phyloP scores from a whole-genome alignment of 176 grass and related monocot species.

The Raddia guianensis region DNA sequence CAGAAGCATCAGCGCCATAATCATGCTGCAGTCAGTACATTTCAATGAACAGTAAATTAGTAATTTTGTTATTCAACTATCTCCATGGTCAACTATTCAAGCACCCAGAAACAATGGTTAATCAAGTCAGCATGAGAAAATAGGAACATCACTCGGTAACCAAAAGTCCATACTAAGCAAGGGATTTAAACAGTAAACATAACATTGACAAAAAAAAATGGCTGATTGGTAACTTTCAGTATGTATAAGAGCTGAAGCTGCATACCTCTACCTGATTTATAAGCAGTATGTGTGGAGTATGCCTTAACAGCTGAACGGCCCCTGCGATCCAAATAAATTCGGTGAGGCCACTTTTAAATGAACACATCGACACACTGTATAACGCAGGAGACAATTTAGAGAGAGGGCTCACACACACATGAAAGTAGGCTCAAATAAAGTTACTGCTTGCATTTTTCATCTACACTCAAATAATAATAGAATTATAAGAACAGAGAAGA shows the following conservation, averaged over 20 bases:
- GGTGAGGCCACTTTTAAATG: neutral
- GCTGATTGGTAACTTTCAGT: neutral
- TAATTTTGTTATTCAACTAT: neutral
- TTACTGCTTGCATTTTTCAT: no score
- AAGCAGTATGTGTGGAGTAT: slow-evolving; percentile 42
- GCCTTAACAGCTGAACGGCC: slow-evolving; percentile 39
- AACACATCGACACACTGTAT: neutral
- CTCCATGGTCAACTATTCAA: neutral
- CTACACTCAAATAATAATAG: no score
- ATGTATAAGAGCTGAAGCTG: neutral
- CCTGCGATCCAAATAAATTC: slow-evolving; percentile 32
- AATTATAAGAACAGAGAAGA: no score
- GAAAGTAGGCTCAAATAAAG: no score
- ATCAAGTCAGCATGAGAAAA: neutral
- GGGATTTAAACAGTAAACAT: neutral
- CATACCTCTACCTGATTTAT: slow-evolving; percentile 49
- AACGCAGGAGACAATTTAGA: neutral
- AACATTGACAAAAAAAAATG: neutral
- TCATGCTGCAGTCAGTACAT: neutral
- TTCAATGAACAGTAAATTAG: neutral
- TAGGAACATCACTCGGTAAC: neutral
- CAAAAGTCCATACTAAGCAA: neutral
- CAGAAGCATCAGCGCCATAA: neutral
- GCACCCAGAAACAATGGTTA: neutral
- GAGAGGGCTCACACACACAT: no score